A percentile compares a stretch with the other conserved stretches of the same genome.
phyloP scores from a whole-genome alignment of 768 basidiomycete species.

The Rubroboletus pulcherrimus region DNA sequence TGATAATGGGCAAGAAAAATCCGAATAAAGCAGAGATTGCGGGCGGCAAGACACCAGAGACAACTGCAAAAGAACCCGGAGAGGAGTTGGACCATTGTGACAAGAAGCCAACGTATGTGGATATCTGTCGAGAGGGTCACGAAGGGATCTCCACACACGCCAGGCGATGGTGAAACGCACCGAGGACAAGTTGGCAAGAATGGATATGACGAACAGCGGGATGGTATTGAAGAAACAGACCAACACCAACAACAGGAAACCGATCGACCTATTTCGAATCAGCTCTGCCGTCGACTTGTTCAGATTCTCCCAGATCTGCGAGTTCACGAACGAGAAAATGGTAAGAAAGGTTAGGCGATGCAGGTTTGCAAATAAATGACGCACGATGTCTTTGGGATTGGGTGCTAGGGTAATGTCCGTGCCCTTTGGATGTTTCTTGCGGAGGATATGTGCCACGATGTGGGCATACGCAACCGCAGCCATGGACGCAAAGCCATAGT shows the following conservation, averaged over 20 bases:
- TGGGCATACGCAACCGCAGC: slow-evolving; percentile 87
- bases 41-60: slow-evolving; percentile 93
- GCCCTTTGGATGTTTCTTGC: slow-evolving; percentile 68
- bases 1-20: slow-evolving; percentile 86
- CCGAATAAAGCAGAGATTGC: slow-evolving; percentile 84
- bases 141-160: background rate
- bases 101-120: slow-evolving; percentile 71
- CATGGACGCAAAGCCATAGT: slow-evolving; percentile 90
- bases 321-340: background rate
- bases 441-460: slow-evolving; percentile 70
- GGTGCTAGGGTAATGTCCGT: slow-evolving; percentile 72
- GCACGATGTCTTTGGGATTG: slow-evolving; percentile 84
- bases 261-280: slow-evolving; percentile 61
- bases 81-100: slow-evolving; percentile 65
- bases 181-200: slow-evolving; percentile 85
- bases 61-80: slow-evolving; percentile 66
- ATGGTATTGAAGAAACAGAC: slow-evolving; percentile 95
- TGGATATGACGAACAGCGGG: slow-evolving; percentile 85
- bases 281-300: slow-evolving; percentile 66
- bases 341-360: background rate
- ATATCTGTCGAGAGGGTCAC: slow-evolving; percentile 22
- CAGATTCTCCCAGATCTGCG: slow-evolving; percentile 88
- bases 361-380: slow-evolving; percentile 18
- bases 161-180: slow-evolving; percentile 39
- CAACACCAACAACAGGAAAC: slow-evolving; percentile 71